Evolutionary conservation across 108 stramenopile species (phyloP).

Genomic region (Licmophora abbreviata): DNA sequence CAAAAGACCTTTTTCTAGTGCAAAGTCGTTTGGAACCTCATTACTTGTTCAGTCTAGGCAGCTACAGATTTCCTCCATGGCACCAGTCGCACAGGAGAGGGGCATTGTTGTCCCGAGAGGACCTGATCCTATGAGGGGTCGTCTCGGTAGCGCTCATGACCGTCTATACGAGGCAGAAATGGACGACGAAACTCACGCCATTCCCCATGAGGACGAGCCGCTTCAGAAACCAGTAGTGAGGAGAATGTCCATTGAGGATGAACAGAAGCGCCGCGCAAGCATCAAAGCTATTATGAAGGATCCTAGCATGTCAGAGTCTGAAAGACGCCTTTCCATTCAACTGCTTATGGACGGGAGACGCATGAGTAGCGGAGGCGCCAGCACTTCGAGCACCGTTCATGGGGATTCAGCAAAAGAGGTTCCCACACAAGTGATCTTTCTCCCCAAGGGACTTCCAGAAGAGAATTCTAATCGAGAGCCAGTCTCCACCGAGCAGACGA

Average conservation of each 20-base stretch:
- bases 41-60: too few relatives aligned
- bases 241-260: slow-evolving; percentile 20
- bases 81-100: too few relatives aligned
- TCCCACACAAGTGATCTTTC: not conserved
- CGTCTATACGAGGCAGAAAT: too few relatives aligned
- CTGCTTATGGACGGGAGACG: slow-evolving; percentile 69
- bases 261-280: slow-evolving; percentile 46
- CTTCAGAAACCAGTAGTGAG: too few relatives aligned
- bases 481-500: slow-evolving; percentile 13
- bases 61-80: too few relatives aligned
- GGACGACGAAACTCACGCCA: too few relatives aligned
- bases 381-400: not conserved
- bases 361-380: slow-evolving; percentile 6
- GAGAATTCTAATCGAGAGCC: slow-evolving; percentile 10
- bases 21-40: too few relatives aligned
- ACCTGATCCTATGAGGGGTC: too few relatives aligned
- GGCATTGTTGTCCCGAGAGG: too few relatives aligned
- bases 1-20: too few relatives aligned
- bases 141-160: too few relatives aligned
- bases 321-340: slow-evolving; percentile 58
- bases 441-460: slow-evolving; percentile 1
- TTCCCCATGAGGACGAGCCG: too few relatives aligned
- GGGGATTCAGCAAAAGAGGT: not conserved
- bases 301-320: slow-evolving; percentile 28
- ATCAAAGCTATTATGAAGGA: slow-evolving; percentile 69